Evolutionary conservation across 176 grass and related monocot species (phyloP).

Genomic region (Triticum dicoccoides): DNA sequence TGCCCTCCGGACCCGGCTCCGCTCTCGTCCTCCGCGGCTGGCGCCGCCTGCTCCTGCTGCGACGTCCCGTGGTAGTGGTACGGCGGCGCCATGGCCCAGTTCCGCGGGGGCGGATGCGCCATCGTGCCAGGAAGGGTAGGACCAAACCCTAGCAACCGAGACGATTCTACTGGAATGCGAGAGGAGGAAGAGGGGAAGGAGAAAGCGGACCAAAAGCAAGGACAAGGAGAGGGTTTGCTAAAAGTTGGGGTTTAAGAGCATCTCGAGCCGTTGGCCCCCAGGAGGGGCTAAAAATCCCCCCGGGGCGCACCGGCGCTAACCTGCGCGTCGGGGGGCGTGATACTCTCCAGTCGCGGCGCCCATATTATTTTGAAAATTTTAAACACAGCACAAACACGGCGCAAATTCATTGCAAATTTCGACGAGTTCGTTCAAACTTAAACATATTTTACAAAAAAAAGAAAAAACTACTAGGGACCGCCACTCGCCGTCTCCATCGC

Average conservation of each 20-base stretch:
- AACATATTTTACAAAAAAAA: too few relatives aligned
- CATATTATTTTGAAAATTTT: too few relatives aligned
- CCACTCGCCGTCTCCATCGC: too few relatives aligned
- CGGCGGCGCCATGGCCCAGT: slow-evolving; percentile 1
- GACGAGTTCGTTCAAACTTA: too few relatives aligned
- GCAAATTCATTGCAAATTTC: too few relatives aligned
- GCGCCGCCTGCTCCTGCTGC: not conserved
- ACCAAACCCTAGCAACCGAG: not conserved
- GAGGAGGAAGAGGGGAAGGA: not conserved
- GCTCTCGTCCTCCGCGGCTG: not conserved
- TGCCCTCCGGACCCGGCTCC: not conserved
- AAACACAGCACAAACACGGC: too few relatives aligned
- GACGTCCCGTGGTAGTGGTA: not conserved
- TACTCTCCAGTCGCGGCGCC: too few relatives aligned
- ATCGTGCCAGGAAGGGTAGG: not conserved
- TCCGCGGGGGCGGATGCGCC: not conserved
- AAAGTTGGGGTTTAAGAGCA: not conserved
- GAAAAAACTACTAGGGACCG: too few relatives aligned
- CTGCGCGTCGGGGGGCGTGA: too few relatives aligned
- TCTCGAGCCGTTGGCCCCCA: too few relatives aligned
- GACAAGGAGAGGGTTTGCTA: not conserved
- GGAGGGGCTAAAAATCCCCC: too few relatives aligned
- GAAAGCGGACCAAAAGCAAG: not conserved
- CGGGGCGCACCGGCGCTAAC: too few relatives aligned
- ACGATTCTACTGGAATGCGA: not conserved